Percentiles rank a stretch among this genome's conserved stretches.
phyloP scores from a whole-genome alignment of 345 rosid genomes.

The Fremontodendron californicum region DNA sequence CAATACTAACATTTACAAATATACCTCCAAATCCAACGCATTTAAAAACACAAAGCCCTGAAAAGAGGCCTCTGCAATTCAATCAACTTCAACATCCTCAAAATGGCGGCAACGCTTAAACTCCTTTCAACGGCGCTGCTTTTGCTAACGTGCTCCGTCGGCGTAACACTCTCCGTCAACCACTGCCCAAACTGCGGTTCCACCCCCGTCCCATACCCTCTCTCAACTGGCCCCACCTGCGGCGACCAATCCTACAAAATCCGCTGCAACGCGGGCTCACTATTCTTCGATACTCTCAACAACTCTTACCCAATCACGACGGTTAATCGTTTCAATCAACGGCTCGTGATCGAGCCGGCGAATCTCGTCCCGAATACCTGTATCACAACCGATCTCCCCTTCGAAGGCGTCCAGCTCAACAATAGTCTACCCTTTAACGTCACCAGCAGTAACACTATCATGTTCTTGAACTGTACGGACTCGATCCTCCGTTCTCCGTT shows the following conservation, averaged over 20 bases:
- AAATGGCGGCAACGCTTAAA: slow-evolving; percentile 10
- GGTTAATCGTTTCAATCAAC: slow-evolving; percentile 20
- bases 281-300: slow-evolving; percentile 36
- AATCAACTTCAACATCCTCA: background rate
- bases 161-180: slow-evolving; percentile 4
- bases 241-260: slow-evolving; percentile 47
- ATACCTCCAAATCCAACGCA: background rate
- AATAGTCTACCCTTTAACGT: slow-evolving; percentile 31
- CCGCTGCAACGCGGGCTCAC: slow-evolving; percentile 29
- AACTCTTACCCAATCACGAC: slow-evolving; percentile 30
- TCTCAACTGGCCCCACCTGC: slow-evolving; percentile 40
- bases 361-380: slow-evolving; percentile 24
- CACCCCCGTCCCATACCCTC: slow-evolving; percentile 44
- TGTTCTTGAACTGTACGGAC: slow-evolving; percentile 36
- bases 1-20: background rate
- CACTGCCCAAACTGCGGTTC: slow-evolving; percentile 49
- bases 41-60: background rate
- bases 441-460: slow-evolving; percentile 30
- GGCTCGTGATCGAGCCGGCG: slow-evolving; percentile 31
- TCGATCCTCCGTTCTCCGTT: slow-evolving; percentile 27
- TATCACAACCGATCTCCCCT: slow-evolving; percentile 19
- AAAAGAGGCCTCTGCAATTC: background rate
- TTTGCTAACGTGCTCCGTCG: slow-evolving; percentile 18
- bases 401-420: slow-evolving; percentile 27
- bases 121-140: slow-evolving; percentile 25